phyloP scores from a whole-genome alignment of 129 eudicot species.

The Centrapalus pauciflorus region DNA sequence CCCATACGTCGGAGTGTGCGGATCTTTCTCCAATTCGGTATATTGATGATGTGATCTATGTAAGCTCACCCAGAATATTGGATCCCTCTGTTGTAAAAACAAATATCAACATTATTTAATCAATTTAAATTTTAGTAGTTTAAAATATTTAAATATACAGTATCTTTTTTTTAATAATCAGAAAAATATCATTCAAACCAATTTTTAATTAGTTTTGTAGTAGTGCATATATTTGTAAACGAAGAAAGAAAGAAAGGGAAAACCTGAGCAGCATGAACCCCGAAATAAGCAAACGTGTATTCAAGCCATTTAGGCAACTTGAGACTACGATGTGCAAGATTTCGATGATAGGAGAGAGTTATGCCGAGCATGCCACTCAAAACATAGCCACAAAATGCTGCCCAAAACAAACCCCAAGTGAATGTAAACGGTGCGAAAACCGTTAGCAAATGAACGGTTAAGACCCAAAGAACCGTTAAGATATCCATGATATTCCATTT shows the following conservation, averaged over 20 bases:
- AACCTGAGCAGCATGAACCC: slow-evolving; percentile 20
- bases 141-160: not conserved
- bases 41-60: slow-evolving; percentile 47
- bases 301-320: slow-evolving; percentile 32
- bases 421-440: slow-evolving; percentile 26
- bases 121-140: not conserved
- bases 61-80: slow-evolving; percentile 49
- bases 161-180: no score
- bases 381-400: not conserved
- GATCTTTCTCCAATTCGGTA: slow-evolving; percentile 24
- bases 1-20: slow-evolving; percentile 26
- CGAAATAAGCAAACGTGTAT: slow-evolving; percentile 27
- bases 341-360: slow-evolving; percentile 14
- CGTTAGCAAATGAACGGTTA: slow-evolving; percentile 10
- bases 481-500: slow-evolving; percentile 16
- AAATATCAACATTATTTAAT: not conserved
- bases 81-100: slow-evolving; percentile 23
- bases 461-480: not conserved
- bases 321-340: slow-evolving; percentile 24
- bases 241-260: not conserved
- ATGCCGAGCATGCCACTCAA: not conserved
- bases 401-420: slow-evolving; percentile 25
- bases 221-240: no score
- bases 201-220: no score
- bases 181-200: no score